A percentile compares a stretch with the other conserved stretches of the same genome.
Evolutionary conservation across 176 grass and related monocot genomes (phyloP).

Genomic region (Pharus latifolius): DNA sequence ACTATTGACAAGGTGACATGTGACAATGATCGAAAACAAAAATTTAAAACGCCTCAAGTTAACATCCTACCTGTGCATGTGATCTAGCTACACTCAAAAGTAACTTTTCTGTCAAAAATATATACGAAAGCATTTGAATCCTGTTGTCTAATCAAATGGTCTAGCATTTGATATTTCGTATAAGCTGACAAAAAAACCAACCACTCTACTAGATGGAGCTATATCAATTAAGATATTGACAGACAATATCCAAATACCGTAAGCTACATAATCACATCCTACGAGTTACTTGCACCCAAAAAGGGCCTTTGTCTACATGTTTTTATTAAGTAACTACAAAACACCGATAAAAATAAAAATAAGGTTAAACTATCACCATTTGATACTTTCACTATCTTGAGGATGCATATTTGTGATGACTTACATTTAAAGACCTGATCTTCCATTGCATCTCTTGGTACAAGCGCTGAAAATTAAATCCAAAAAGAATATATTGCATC

Average conservation of each 20-base stretch:
- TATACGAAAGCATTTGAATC: too few relatives aligned
- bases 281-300: background rate
- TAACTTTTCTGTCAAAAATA: too few relatives aligned
- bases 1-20: too few relatives aligned
- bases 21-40: too few relatives aligned
- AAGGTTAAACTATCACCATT: too few relatives aligned
- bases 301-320: background rate
- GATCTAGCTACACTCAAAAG: too few relatives aligned
- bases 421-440: slow-evolving; percentile 76
- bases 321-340: background rate
- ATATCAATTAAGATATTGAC: background rate
- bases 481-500: slow-evolving; percentile 6
- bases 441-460: slow-evolving; percentile 89
- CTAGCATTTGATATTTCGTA: too few relatives aligned
- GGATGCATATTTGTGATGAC: slow-evolving; percentile 15
- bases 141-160: too few relatives aligned
- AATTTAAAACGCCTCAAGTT: too few relatives aligned
- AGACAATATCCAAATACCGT: background rate
- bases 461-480: slow-evolving; percentile 54
- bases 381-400: slow-evolving; percentile 11
- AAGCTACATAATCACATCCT: too few relatives aligned
- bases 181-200: background rate
- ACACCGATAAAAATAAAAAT: background rate
- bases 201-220: background rate
- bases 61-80: too few relatives aligned